Evolutionary conservation across 2,329 filamentous ascomycete genomes (phyloP).

Genomic region (Cadophora sp.): DNA sequence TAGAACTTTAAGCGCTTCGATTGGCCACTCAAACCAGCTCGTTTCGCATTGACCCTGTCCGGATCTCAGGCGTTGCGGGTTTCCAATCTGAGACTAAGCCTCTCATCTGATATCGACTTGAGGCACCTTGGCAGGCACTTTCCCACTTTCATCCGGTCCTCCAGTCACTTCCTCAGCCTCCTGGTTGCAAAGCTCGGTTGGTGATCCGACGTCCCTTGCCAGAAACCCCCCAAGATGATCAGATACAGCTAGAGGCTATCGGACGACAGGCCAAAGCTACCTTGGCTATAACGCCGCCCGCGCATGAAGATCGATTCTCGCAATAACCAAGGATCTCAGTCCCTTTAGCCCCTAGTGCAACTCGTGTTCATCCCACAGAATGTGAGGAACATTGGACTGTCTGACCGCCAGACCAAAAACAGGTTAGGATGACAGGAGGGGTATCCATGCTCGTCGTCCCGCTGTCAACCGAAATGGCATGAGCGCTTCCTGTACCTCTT

Average conservation of each 20-base stretch:
- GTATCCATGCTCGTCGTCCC: conserved; percentile 15
- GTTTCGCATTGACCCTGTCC: conserved; percentile 22
- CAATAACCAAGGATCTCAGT: conserved; percentile 18
- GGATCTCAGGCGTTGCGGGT: conserved; percentile 25
- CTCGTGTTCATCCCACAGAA: conserved; percentile 26
- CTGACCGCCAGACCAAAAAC: conserved; percentile 22
- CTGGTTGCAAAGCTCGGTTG: conserved; percentile 11
- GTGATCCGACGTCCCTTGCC: conserved; percentile 21
- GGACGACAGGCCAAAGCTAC: conserved; percentile 16
- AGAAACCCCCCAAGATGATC: conserved; percentile 3
- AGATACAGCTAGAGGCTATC: conserved; percentile 11
- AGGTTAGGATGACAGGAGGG: conserved; percentile 24
- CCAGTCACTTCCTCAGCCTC: conserved; percentile 9
- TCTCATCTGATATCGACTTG: conserved; percentile 20
- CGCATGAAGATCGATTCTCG: conserved; percentile 3
- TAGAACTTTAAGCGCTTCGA: conserved; percentile 14
- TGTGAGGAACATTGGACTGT: conserved; percentile 16
- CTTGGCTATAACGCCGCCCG: conserved; percentile 13
- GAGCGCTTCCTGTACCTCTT: conserved; percentile 7
- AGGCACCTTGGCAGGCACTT: conserved; percentile 19
- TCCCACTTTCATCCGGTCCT: neutral
- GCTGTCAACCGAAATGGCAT: conserved; percentile 2
- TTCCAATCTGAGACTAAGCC: conserved; percentile 26
- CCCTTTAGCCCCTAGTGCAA: conserved; percentile 17
- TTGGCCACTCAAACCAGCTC: conserved; percentile 11